These are phyloP conservation scores for Gnaphalium uliginosum DNA, from an alignment of 129 eudicot genomes.

Conservation along the genomic window DNA sequence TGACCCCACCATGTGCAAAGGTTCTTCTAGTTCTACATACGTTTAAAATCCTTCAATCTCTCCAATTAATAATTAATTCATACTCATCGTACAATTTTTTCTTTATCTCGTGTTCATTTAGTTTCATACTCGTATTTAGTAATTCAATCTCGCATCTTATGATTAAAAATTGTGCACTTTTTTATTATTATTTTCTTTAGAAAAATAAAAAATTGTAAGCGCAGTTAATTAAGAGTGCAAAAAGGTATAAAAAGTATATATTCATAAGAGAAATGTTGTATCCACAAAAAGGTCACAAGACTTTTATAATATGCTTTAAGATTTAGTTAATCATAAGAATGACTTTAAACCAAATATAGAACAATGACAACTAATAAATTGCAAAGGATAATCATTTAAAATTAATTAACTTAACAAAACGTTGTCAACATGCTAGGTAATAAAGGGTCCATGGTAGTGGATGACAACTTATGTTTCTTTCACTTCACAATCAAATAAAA, in stretches of 20 bases:
- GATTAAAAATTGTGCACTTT: not conserved
- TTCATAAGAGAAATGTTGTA: too few relatives aligned
- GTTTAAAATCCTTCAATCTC: constrained; percentile 1
- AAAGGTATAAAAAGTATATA: not conserved
- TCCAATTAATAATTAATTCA: not conserved
- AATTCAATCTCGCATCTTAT: not conserved
- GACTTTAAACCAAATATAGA: constrained; percentile 8
- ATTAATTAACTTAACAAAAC: constrained; percentile 12
- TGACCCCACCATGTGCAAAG: constrained; percentile 42
- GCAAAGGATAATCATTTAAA: constrained; percentile 9
- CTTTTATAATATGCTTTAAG: not conserved
- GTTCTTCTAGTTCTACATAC: constrained; percentile 14
- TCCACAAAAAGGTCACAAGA: too few relatives aligned
- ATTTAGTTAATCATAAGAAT: not conserved
- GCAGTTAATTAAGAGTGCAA: not conserved
- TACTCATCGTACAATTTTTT: not conserved
- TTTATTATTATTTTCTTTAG: too few relatives aligned
- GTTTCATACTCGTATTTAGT: not conserved
- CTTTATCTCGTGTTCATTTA: not conserved
- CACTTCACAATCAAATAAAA: constrained; percentile 25
- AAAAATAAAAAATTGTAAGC: too few relatives aligned
- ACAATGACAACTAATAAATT: constrained; percentile 25
- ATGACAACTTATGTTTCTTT: constrained; percentile 30
- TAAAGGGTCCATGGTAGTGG: constrained; percentile 34
- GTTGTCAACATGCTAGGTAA: constrained; percentile 17